Evolutionary conservation across 176 grass and related monocot genomes (phyloP).

Genomic region (Chloris gayana): DNA sequence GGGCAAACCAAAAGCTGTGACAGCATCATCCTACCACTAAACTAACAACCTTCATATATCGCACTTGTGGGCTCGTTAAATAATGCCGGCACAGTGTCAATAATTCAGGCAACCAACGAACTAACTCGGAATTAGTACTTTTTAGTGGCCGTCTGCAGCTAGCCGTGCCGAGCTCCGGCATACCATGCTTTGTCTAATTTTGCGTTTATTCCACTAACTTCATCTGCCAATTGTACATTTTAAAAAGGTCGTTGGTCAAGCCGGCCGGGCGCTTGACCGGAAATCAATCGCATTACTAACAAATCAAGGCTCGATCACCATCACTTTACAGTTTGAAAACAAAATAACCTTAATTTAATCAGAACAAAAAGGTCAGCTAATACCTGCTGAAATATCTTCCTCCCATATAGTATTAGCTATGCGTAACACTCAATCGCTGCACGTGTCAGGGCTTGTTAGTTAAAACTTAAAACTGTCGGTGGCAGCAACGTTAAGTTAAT

Average conservation of each 20-base stretch:
- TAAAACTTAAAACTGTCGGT: too few relatives aligned
- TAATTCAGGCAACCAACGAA: too few relatives aligned
- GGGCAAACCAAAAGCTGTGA: too few relatives aligned
- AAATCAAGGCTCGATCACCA: neutral
- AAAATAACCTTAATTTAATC: neutral
- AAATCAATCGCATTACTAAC: neutral
- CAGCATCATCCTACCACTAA: too few relatives aligned
- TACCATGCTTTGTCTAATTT: neutral
- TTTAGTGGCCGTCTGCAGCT: too few relatives aligned
- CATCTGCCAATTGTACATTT: neutral
- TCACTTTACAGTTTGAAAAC: neutral
- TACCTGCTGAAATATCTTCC: slow-evolving; percentile 1
- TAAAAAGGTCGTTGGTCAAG: neutral
- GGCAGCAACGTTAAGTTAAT: too few relatives aligned
- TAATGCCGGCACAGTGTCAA: too few relatives aligned
- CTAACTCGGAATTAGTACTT: too few relatives aligned
- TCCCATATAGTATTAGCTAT: neutral
- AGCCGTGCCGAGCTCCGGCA: too few relatives aligned
- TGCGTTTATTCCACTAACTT: neutral
- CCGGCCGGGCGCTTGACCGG: slow-evolving; percentile 15
- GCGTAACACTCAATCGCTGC: neutral
- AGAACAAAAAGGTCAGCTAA: neutral
- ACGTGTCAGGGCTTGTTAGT: too few relatives aligned
- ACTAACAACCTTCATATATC: too few relatives aligned
- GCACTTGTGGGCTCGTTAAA: too few relatives aligned